Percentiles rank a stretch among this genome's conserved stretches.
These are phyloP conservation scores for Pachysolen tannophilus DNA, from an alignment of 805 yeast genomes.

Conservation along the genomic window DNA sequence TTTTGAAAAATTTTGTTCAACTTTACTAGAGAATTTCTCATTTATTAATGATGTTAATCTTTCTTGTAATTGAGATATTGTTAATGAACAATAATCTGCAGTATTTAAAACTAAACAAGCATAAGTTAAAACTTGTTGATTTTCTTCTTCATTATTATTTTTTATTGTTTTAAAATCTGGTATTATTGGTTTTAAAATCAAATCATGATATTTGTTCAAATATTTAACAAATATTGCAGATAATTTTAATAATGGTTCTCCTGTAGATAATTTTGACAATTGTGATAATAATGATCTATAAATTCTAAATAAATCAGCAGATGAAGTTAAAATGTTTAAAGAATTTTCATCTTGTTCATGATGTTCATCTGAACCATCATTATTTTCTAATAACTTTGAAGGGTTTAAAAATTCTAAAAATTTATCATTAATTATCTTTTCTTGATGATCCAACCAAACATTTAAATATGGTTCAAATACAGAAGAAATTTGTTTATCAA, in stretches of 20 bases:
- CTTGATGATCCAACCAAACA: constrained; percentile 85
- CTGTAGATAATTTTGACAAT: constrained; percentile 50
- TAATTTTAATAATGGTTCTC: constrained; percentile 41
- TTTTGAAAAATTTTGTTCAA: constrained; percentile 42
- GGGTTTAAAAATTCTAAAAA: constrained; percentile 57
- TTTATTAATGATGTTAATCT: constrained; percentile 35
- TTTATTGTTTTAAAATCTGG: constrained; percentile 27
- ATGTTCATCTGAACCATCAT: constrained; percentile 24
- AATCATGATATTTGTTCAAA: constrained; percentile 49
- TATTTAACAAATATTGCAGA: constrained; percentile 56
- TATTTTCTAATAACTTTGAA: constrained; percentile 38
- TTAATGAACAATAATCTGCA: constrained; percentile 79
- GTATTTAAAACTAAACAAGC: constrained; percentile 75
- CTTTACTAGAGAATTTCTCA: constrained; percentile 26
- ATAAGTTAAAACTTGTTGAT: constrained; percentile 56
- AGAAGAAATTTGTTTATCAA: constrained; percentile 41
- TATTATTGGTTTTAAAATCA: constrained; percentile 39
- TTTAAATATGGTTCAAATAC: constrained; percentile 81
- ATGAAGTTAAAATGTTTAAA: constrained; percentile 71
- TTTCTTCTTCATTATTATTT: constrained; percentile 25
- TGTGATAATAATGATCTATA: constrained; percentile 71
- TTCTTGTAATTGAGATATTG: constrained; percentile 70
- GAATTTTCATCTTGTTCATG: constrained; percentile 31
- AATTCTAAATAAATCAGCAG: constrained; percentile 77
- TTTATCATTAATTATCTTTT: constrained; percentile 49